phyloP scores from a whole-genome alignment of 106 monocot genomes.

The Chionographis japonica region DNA sequence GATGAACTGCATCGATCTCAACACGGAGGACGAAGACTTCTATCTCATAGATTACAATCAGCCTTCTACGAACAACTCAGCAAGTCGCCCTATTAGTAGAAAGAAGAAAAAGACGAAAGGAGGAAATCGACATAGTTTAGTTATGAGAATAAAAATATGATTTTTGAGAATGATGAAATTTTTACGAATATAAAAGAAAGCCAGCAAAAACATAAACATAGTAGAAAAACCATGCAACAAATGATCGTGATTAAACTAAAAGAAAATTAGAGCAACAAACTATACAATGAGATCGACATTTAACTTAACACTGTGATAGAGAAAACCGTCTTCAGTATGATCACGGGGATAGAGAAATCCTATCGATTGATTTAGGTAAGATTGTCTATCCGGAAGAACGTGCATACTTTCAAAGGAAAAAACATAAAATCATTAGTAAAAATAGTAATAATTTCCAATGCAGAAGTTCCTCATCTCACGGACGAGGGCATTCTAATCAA shows the following conservation, averaged over 20 bases:
- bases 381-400: neutral
- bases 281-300: too few relatives aligned
- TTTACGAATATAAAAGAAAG: neutral
- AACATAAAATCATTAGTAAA: too few relatives aligned
- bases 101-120: too few relatives aligned
- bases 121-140: neutral
- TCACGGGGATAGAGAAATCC: neutral
- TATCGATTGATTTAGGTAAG: slow-evolving; percentile 5
- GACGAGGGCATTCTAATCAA: too few relatives aligned
- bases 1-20: neutral
- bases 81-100: slow-evolving; percentile 4
- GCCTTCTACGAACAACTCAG: neutral
- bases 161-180: too few relatives aligned
- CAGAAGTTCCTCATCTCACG: too few relatives aligned
- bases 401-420: too few relatives aligned
- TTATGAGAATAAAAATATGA: neutral
- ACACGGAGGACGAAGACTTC: too few relatives aligned
- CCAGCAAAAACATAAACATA: neutral
- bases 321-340: neutral
- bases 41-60: neutral
- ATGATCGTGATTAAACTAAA: neutral
- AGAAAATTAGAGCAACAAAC: too few relatives aligned
- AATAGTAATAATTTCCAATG: too few relatives aligned
- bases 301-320: too few relatives aligned
- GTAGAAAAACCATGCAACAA: neutral